A percentile compares a stretch with the other conserved stretches of the same genome.
Evolutionary conservation across 768 basidiomycete genomes (phyloP).

Genomic region (Leccinellum albellum): DNA sequence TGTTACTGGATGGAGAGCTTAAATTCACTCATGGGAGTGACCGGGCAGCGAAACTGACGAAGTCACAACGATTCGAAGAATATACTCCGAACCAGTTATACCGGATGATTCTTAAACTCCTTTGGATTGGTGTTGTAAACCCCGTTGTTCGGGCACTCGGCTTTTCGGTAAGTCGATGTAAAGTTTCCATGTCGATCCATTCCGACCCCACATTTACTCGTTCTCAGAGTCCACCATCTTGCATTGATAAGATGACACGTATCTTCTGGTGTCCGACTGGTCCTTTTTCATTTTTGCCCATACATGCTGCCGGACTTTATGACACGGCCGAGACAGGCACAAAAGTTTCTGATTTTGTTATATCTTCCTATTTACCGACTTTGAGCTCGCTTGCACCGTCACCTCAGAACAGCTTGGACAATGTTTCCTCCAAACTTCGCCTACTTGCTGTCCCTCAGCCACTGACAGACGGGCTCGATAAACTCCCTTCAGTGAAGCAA

Average conservation of each 20-base stretch:
- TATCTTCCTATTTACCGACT: neutral
- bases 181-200: neutral
- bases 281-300: neutral
- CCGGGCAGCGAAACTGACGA: neutral
- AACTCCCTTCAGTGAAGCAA: neutral
- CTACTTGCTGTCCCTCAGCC: neutral
- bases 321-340: neutral
- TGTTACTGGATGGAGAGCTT: neutral
- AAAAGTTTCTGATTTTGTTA: neutral
- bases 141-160: neutral
- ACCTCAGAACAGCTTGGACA: too few relatives aligned
- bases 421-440: too few relatives aligned
- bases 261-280: neutral
- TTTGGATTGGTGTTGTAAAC: neutral
- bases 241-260: neutral
- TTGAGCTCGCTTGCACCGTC: neutral
- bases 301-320: neutral
- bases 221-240: neutral
- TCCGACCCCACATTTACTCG: neutral
- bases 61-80: neutral
- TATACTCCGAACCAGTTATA: neutral
- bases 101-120: neutral
- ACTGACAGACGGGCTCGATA: neutral
- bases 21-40: neutral
- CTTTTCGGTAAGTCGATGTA: neutral